Evolutionary conservation across 495 filamentous ascomycete genomes (phyloP).

Genomic region (Cercophora samala): DNA sequence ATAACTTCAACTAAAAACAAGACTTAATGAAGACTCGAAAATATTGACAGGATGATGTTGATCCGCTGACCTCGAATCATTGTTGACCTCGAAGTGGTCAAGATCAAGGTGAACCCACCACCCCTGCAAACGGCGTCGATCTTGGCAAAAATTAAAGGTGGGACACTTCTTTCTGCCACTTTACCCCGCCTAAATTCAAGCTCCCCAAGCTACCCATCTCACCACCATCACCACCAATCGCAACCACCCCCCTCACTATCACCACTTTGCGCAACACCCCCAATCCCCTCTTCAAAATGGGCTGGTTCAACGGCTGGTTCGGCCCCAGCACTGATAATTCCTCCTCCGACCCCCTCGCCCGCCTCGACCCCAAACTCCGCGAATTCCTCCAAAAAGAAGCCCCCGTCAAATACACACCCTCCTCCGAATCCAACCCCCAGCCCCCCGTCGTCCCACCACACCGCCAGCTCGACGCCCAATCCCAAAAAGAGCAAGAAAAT

Average conservation of each 20-base stretch:
- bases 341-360: constrained; percentile 65
- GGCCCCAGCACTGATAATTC: constrained; percentile 28
- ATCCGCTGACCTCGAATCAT: too few relatives aligned
- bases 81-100: neutral
- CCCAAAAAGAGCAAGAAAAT: constrained; percentile 7
- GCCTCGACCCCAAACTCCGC: constrained; percentile 79
- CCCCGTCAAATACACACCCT: constrained; percentile 63
- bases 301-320: constrained; percentile 62
- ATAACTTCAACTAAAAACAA: too few relatives aligned
- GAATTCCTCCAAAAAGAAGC: constrained; percentile 83
- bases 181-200: constrained; percentile 27
- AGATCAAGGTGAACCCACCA: neutral
- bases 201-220: constrained; percentile 10
- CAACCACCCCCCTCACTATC: neutral
- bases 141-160: neutral
- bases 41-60: too few relatives aligned
- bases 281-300: constrained; percentile 45
- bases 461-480: neutral
- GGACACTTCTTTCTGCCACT: constrained; percentile 21
- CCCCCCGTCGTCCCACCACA: constrained; percentile 8
- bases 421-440: constrained; percentile 16
- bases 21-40: too few relatives aligned
- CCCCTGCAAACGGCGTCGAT: neutral
- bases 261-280: neutral
- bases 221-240: neutral